Evolutionary conservation across 2,329 filamentous ascomycete species (phyloP).

Genomic region (Cladophialophora immunda): DNA sequence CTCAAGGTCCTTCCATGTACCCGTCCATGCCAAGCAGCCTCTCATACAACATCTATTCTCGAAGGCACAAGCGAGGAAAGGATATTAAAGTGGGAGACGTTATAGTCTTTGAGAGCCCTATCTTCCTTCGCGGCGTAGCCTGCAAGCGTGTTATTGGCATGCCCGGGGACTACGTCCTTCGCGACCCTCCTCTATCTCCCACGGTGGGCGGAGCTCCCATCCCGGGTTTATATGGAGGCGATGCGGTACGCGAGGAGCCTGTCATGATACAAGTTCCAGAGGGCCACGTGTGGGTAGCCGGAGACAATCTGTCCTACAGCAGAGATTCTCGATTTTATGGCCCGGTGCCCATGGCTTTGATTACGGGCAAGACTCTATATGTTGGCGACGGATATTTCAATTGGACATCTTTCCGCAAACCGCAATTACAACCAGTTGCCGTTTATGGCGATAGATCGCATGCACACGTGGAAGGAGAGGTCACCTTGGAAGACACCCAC

Average conservation of each 20-base stretch:
- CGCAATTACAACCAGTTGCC: slow-evolving; percentile 23
- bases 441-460: not conserved
- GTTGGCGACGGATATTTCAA: slow-evolving; percentile 37
- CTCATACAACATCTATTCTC: slow-evolving; percentile 70
- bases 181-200: slow-evolving; percentile 46
- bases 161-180: slow-evolving; percentile 67
- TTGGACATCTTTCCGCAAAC: slow-evolving; percentile 33
- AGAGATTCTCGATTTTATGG: slow-evolving; percentile 88
- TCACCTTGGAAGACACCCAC: slow-evolving; percentile 9
- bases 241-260: slow-evolving; percentile 36
- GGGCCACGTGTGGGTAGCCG: slow-evolving; percentile 90
- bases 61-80: slow-evolving; percentile 73
- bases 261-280: slow-evolving; percentile 72
- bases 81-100: slow-evolving; percentile 80
- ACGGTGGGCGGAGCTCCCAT: slow-evolving; percentile 34
- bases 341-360: slow-evolving; percentile 82
- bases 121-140: slow-evolving; percentile 66
- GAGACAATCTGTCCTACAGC: slow-evolving; percentile 86
- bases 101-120: slow-evolving; percentile 79
- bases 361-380: slow-evolving; percentile 73
- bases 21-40: slow-evolving; percentile 80
- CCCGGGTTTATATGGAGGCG: slow-evolving; percentile 33
- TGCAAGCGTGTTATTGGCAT: slow-evolving; percentile 83
- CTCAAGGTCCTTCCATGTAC: slow-evolving; percentile 81
- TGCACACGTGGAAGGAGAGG: not conserved